Percentiles rank a stretch among this genome's conserved stretches.
phyloP scores from a whole-genome alignment of 2,329 filamentous ascomycete species.

The Talaromyces sp. region DNA sequence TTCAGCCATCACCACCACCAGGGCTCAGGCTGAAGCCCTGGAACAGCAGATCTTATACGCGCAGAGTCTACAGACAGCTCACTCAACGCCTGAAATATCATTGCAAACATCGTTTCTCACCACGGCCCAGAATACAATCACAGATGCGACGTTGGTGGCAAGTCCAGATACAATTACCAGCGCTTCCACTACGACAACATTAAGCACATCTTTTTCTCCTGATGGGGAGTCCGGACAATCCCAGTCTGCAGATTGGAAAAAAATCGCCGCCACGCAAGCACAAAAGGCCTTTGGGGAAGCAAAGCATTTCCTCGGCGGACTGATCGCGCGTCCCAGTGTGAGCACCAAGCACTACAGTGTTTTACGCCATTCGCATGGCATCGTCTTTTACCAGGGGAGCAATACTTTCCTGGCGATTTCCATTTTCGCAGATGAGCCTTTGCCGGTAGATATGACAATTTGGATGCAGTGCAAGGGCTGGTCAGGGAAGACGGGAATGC shows the following conservation, averaged over 20 bases:
- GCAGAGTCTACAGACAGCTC: not conserved
- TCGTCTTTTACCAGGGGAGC: slow-evolving; percentile 62
- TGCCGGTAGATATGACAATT: slow-evolving; percentile 54
- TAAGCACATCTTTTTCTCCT: not conserved
- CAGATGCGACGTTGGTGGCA: not conserved
- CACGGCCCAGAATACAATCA: not conserved
- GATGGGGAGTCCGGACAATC: not conserved
- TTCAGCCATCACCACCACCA: not conserved
- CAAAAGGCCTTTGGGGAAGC: slow-evolving; percentile 46
- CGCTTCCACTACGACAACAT: not conserved
- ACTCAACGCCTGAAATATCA: not conserved
- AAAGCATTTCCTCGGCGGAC: slow-evolving; percentile 59
- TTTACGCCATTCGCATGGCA: slow-evolving; percentile 57
- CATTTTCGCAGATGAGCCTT: slow-evolving; percentile 53
- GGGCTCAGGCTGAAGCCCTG: not conserved
- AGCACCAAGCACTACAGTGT: slow-evolving; percentile 62
- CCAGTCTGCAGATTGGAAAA: slow-evolving; percentile 2
- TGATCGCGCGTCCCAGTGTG: slow-evolving; percentile 58
- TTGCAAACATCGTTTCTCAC: not conserved
- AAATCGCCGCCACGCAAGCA: slow-evolving; percentile 8
- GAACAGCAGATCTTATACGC: not conserved
- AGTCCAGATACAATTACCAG: slow-evolving; percentile 1
- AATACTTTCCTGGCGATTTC: slow-evolving; percentile 59
- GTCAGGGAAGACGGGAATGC: slow-evolving; percentile 64
- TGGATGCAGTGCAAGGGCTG: slow-evolving; percentile 66